Percentiles rank a stretch among this genome's conserved stretches.
These are phyloP conservation scores for Chlamydomonas sphaeroides DNA, from an alignment of 139 green algal genomes.

Conservation along the genomic window DNA sequence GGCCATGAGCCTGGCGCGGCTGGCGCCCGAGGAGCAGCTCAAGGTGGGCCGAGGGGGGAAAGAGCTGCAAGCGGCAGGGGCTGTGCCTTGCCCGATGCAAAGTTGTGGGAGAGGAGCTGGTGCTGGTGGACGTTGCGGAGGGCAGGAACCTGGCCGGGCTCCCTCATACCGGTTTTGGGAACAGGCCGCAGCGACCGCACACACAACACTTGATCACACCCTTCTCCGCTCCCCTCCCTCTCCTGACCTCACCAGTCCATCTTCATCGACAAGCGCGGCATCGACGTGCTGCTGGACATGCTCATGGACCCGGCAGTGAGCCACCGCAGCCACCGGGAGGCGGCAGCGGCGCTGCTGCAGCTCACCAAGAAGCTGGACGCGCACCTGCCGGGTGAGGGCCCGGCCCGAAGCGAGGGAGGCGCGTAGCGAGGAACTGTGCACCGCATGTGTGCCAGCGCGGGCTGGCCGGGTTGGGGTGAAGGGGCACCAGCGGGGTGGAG, in stretches of 20 bases:
- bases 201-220: not conserved
- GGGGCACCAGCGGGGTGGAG: too few relatives aligned
- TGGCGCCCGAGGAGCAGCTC: slow-evolving; percentile 77
- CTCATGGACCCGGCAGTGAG: slow-evolving; percentile 62
- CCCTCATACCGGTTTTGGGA: too few relatives aligned
- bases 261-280: slow-evolving; percentile 57
- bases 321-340: slow-evolving; percentile 62
- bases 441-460: too few relatives aligned
- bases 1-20: slow-evolving; percentile 84
- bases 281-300: slow-evolving; percentile 91
- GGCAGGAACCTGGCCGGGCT: too few relatives aligned
- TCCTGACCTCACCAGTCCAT: slow-evolving; percentile 1
- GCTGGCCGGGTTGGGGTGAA: too few relatives aligned
- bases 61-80: not conserved
- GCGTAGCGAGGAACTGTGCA: too few relatives aligned
- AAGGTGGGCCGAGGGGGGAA: slow-evolving; percentile 24
- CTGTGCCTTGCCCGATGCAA: too few relatives aligned
- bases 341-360: slow-evolving; percentile 75
- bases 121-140: not conserved
- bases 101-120: not conserved
- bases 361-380: slow-evolving; percentile 82
- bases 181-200: too few relatives aligned
- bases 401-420: too few relatives aligned
- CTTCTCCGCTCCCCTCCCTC: not conserved
- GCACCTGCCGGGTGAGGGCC: slow-evolving; percentile 53